These are phyloP conservation scores for Calonectria pseudoturangicola DNA, from an alignment of 2,329 filamentous ascomycete genomes.

Conservation along the genomic window DNA sequence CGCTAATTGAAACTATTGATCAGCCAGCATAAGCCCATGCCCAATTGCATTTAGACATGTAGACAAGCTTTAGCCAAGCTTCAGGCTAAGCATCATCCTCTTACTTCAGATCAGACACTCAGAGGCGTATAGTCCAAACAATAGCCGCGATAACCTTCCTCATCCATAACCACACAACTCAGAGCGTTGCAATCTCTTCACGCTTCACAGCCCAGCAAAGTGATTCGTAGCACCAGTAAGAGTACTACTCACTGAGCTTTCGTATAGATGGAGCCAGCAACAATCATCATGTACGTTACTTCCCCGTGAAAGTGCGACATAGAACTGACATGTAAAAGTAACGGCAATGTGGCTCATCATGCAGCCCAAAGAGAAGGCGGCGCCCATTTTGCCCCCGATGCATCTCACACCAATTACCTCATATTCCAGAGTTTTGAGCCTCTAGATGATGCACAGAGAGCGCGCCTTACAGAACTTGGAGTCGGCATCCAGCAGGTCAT, in stretches of 20 bases:
- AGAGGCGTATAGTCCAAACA: not conserved
- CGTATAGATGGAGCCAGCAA: not conserved
- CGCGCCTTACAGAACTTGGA: not conserved
- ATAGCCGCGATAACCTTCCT: not conserved
- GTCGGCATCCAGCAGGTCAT: conserved; percentile 1
- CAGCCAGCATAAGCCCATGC: not conserved
- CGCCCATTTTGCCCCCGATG: not conserved
- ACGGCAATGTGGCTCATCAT: not conserved
- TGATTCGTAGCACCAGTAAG: not conserved
- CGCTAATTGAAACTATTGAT: not conserved
- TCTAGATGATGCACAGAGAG: not conserved
- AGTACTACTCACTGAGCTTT: not conserved
- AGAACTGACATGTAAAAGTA: not conserved
- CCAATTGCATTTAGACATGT: not conserved
- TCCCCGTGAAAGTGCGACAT: not conserved
- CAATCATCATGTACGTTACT: not conserved
- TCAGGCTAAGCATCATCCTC: too few species aligned
- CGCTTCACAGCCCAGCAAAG: not conserved
- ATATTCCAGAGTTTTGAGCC: not conserved
- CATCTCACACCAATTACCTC: conserved; percentile 1
- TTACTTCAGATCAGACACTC: not conserved
- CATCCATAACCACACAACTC: not conserved
- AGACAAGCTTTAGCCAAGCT: not conserved
- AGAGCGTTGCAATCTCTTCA: not conserved
- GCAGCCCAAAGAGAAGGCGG: conserved; percentile 1